A percentile compares a stretch with the other conserved stretches of the same genome.
Evolutionary conservation across 495 filamentous ascomycete genomes (phyloP).

Genomic region (Hyaloscypha hepaticicola): DNA sequence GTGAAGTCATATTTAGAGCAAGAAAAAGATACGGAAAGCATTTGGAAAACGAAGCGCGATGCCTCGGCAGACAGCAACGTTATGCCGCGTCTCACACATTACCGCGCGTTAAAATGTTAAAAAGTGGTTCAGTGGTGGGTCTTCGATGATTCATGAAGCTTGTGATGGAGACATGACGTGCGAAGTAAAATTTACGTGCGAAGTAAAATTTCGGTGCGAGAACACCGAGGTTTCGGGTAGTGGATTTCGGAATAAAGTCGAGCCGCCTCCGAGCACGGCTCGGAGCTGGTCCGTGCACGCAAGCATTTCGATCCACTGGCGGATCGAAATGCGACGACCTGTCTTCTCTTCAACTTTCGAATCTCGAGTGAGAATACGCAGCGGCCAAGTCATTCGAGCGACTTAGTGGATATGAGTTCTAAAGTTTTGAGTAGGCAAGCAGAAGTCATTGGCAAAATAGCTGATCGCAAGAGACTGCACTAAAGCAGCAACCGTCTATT

Average conservation of each 20-base stretch:
- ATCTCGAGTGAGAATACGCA: too few relatives aligned
- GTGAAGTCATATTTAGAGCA: background rate
- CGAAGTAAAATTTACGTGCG: background rate
- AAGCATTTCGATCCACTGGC: too few relatives aligned
- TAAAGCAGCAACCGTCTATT: too few relatives aligned
- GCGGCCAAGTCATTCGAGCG: too few relatives aligned
- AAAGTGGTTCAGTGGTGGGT: slow-evolving; percentile 12
- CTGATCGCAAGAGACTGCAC: too few relatives aligned
- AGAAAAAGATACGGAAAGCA: slow-evolving; percentile 17
- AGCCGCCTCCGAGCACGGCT: too few relatives aligned
- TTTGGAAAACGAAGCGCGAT: slow-evolving; percentile 7
- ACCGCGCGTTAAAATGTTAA: slow-evolving; percentile 16
- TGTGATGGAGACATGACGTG: background rate
- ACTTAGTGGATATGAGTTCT: too few relatives aligned
- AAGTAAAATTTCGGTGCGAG: background rate
- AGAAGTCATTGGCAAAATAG: too few relatives aligned
- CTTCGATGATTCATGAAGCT: slow-evolving; percentile 14
- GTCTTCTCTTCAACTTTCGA: background rate
- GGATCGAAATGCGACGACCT: background rate
- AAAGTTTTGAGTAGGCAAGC: too few relatives aligned
- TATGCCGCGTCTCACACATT: slow-evolving; percentile 11
- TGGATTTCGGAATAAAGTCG: too few relatives aligned
- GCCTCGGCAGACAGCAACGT: slow-evolving; percentile 21
- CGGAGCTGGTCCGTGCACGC: too few relatives aligned
- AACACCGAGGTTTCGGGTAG: too few relatives aligned